Evolutionary conservation across 2,329 filamentous ascomycete genomes (phyloP).

Genomic region (Clonostachys sp.): DNA sequence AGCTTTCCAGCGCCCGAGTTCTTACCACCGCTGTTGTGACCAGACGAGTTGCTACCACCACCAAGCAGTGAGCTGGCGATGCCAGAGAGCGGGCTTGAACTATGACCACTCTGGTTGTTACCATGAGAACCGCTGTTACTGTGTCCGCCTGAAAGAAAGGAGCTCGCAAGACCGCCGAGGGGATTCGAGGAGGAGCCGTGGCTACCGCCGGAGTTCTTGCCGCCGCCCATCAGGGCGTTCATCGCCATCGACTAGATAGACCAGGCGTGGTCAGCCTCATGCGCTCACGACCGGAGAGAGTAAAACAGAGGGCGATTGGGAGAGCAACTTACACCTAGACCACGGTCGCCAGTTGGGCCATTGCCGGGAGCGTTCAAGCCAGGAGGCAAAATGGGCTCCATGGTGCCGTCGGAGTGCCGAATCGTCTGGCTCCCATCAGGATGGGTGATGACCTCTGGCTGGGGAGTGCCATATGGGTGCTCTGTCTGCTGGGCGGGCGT

Average conservation of each 20-base stretch:
- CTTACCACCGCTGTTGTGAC: conserved; percentile 23
- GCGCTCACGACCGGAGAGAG: neutral
- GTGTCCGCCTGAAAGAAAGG: conserved; percentile 3
- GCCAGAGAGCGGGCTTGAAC: conserved; percentile 34
- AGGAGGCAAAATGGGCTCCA: conserved; percentile 54
- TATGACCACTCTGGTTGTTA: conserved; percentile 10
- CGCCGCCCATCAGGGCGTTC: conserved; percentile 50
- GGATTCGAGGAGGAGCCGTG: conserved; percentile 2
- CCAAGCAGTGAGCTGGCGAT: conserved; percentile 43
- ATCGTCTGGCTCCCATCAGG: conserved; percentile 59
- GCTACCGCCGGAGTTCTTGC: conserved; percentile 27
- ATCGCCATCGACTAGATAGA: conserved; percentile 50
- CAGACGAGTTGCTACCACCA: conserved; percentile 19
- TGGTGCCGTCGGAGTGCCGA: conserved; percentile 53
- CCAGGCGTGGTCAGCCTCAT: neutral
- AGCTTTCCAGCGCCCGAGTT: conserved; percentile 45
- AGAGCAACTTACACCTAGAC: conserved; percentile 54
- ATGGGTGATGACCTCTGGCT: conserved; percentile 54
- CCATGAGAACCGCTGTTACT: conserved; percentile 15
- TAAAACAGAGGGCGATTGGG: conserved; percentile 5
- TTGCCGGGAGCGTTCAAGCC: conserved; percentile 43
- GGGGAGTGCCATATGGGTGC: conserved; percentile 58
- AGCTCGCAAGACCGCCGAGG: neutral
- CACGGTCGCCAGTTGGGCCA: conserved; percentile 53
- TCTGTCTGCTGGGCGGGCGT: conserved; percentile 51